Evolutionary conservation across 345 rosid species (phyloP).

Genomic region (Syzygium aqueum): DNA sequence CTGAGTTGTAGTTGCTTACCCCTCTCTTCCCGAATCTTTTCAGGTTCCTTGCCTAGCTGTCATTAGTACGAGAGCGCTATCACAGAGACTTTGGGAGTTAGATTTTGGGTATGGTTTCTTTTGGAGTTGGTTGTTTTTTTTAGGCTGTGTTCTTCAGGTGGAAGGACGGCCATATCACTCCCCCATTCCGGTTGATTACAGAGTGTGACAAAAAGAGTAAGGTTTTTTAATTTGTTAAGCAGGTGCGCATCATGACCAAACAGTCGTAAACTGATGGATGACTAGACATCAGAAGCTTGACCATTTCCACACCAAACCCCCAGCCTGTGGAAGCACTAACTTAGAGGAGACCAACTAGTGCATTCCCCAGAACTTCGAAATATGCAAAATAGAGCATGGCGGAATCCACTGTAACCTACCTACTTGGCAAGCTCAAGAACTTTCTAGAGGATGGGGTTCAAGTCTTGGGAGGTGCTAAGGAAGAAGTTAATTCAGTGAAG

Average conservation of each 20-base stretch:
- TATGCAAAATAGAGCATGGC: background rate
- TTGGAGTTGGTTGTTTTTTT: too few species aligned
- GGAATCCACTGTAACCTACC: background rate
- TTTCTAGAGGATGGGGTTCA: background rate
- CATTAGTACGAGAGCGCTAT: too few species aligned
- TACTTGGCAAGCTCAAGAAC: background rate
- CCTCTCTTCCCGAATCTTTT: too few species aligned
- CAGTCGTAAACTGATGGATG: background rate
- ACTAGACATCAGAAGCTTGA: background rate
- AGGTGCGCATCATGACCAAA: background rate
- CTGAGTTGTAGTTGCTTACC: too few species aligned
- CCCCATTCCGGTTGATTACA: too few species aligned
- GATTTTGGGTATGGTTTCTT: too few species aligned
- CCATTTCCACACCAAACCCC: background rate
- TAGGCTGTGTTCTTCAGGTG: too few species aligned
- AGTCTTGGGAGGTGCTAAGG: fast-evolving
- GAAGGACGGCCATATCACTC: too few species aligned
- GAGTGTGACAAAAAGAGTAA: background rate
- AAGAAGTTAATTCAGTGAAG: background rate
- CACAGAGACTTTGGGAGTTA: too few species aligned
- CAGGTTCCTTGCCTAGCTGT: too few species aligned
- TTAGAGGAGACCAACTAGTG: background rate
- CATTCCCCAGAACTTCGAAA: background rate
- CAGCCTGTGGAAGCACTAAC: background rate
- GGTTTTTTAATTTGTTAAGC: background rate